Evolutionary conservation across 441 rosid species (phyloP), one percentile per base, ranked within the genome.

Genomic region (Melastoma candidum): DNA sequence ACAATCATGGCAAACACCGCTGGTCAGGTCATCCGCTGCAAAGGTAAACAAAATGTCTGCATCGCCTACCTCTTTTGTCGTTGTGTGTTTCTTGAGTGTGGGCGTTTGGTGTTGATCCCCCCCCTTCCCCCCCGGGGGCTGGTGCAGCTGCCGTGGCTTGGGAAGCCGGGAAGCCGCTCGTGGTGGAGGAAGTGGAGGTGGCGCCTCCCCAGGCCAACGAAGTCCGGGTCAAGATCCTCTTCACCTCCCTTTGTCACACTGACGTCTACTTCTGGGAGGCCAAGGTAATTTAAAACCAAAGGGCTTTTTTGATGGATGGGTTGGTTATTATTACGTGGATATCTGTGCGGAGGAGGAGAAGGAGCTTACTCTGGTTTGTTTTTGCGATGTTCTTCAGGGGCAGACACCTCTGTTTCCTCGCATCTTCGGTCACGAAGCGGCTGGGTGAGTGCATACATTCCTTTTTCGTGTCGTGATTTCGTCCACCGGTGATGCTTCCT

Each of bases 151-250:
- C 66, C 11, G 66, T 62, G 59, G 66, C 66, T 11, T 62, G 66
- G 66, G 66, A 62, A 56, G 66, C 66, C 7, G 66, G 66, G 22
- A 62, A 62, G 59, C 66, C 66, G 6, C 60, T 62, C 17, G 66
- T 55, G 49, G 48, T 62, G 0, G 60, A 55, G 49, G 59, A 62
- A 29, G 66, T 62, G 49, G 66, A 62, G 59, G 66, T 62, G 54
- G 66, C 66, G 5, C 60, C 66, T 41, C 66, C 66, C 14, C 59
- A 62, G 59, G 55, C 13, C 12, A 62, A 54, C 59, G 66, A 62
- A 26, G 60, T 62, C 24, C 66, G 66, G 2, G 36, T 62, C 44
- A 62, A 49, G 66, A 26, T 62, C 36, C 66, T 62, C 53, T 62
- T 41, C 50, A 62, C 60, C 48, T 48, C 66, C 7, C 60, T 62